These are phyloP conservation scores for Laburnicola sp. DNA, from an alignment of 2,329 filamentous ascomycete genomes.

Conservation along the genomic window DNA sequence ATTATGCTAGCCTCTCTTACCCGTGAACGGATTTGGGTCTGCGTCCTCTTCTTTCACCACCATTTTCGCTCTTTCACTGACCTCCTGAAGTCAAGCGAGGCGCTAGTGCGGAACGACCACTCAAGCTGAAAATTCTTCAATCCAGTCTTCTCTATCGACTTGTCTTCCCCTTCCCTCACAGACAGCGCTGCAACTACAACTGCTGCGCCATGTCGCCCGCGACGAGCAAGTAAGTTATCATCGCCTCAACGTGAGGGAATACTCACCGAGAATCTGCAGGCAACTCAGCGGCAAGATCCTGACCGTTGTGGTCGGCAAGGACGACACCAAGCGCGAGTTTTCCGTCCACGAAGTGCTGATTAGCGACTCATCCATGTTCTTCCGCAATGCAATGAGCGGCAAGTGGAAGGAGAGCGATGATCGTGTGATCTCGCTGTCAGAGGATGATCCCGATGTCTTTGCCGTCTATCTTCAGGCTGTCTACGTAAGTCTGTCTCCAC, in stretches of 20 bases:
- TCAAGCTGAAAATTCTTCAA: too few relatives aligned
- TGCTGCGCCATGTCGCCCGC: too few relatives aligned
- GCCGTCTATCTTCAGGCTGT: constrained; percentile 13
- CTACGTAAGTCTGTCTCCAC: neutral
- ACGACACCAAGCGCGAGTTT: constrained; percentile 2
- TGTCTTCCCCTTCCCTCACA: too few relatives aligned
- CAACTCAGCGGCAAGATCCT: constrained; percentile 1
- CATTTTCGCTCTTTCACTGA: too few relatives aligned
- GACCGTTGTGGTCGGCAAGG: constrained; percentile 10
- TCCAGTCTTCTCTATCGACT: too few relatives aligned
- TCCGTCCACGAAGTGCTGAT: constrained; percentile 16
- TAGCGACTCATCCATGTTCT: constrained; percentile 17
- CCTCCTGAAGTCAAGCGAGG: too few relatives aligned
- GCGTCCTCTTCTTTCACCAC: too few relatives aligned
- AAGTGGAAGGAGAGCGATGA: constrained; percentile 16
- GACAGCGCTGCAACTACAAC: too few relatives aligned
- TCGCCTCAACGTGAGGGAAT: neutral
- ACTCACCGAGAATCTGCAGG: neutral
- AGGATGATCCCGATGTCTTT: constrained; percentile 15
- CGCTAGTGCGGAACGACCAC: too few relatives aligned
- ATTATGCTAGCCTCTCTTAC: too few relatives aligned
- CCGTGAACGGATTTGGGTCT: too few relatives aligned
- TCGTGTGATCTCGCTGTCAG: constrained; percentile 7
- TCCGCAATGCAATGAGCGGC: constrained; percentile 18
- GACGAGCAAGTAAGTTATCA: neutral